Percentiles rank a stretch among this genome's conserved stretches.
Conservation (phyloP, 768 basidiomycete species). For the Trametes cubensis region DNA sequence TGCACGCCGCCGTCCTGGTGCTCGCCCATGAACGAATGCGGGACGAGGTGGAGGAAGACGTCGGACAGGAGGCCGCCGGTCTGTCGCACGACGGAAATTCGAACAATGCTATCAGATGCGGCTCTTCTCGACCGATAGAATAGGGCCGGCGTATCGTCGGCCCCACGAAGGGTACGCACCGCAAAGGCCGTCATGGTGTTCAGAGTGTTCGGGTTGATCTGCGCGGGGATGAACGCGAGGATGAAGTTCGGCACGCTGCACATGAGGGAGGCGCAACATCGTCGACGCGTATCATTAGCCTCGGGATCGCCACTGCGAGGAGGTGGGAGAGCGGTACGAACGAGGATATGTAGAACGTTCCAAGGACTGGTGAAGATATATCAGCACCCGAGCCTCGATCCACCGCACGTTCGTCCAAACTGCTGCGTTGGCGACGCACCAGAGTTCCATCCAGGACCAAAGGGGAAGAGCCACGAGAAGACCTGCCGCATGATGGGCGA, state of each 20-base stretch:
- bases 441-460: conserved; percentile 88
- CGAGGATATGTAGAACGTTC: conserved; percentile 97
- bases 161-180: conserved; percentile 39
- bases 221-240: conserved; percentile 88
- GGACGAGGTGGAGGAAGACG: conserved; percentile 89
- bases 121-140: background rate
- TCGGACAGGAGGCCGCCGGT: conserved; percentile 92
- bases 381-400: conserved; percentile 7
- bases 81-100: conserved; percentile 35
- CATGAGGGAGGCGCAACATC: conserved; percentile 18
- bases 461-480: conserved; percentile 84
- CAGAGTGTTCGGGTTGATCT: conserved; percentile 81
- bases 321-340: conserved; percentile 45
- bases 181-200: conserved; percentile 96
- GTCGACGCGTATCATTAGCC: conserved; percentile 26
- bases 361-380: conserved; percentile 55
- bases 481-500: conserved; percentile 80
- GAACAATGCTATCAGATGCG: background rate
- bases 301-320: conserved; percentile 20
- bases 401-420: conserved; percentile 18
- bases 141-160: conserved; percentile 6
- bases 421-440: conserved; percentile 38
- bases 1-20: conserved; percentile 71
- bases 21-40: conserved; percentile 91
- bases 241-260: conserved; percentile 90